A percentile compares a stretch with the other conserved stretches of the same genome.
phyloP scores from a whole-genome alignment of 2,329 filamentous ascomycete species.

The Talaromyces sp. region DNA sequence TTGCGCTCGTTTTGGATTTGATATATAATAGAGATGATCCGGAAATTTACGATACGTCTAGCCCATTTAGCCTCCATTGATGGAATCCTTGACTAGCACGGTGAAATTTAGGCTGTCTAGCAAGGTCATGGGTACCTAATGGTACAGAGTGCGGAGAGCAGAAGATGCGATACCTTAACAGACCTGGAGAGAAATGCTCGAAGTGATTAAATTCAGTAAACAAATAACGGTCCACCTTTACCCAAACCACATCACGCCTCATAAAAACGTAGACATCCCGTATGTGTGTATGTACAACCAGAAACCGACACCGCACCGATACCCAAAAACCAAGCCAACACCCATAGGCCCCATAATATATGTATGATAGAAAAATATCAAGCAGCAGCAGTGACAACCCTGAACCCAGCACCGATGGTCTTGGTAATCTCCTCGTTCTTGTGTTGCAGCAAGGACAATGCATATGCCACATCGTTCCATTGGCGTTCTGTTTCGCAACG shows the following conservation, averaged over 20 bases:
- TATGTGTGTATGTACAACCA: background rate
- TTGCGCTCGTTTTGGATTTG: too few species aligned
- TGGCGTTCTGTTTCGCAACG: constrained; percentile 90
- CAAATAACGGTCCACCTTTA: background rate
- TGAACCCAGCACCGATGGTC: constrained; percentile 46
- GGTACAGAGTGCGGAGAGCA: too few species aligned
- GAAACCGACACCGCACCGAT: background rate
- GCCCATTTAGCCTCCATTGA: too few species aligned
- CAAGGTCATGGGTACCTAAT: too few species aligned
- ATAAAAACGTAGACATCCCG: background rate
- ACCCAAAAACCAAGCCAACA: background rate
- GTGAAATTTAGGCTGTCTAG: too few species aligned
- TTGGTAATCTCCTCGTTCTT: constrained; percentile 48
- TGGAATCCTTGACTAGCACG: too few species aligned
- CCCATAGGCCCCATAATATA: background rate
- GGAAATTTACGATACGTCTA: too few species aligned
- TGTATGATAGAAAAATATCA: constrained; percentile 29
- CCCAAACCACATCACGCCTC: background rate
- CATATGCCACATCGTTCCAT: constrained; percentile 97
- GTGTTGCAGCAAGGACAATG: constrained; percentile 81
- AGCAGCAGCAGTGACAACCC: constrained; percentile 62
- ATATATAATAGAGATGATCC: too few species aligned
- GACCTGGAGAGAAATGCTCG: background rate
- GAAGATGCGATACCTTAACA: too few species aligned
- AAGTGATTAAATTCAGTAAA: background rate